Evolutionary conservation across 768 basidiomycete species (phyloP).

Genomic region (Russula earlei): DNA sequence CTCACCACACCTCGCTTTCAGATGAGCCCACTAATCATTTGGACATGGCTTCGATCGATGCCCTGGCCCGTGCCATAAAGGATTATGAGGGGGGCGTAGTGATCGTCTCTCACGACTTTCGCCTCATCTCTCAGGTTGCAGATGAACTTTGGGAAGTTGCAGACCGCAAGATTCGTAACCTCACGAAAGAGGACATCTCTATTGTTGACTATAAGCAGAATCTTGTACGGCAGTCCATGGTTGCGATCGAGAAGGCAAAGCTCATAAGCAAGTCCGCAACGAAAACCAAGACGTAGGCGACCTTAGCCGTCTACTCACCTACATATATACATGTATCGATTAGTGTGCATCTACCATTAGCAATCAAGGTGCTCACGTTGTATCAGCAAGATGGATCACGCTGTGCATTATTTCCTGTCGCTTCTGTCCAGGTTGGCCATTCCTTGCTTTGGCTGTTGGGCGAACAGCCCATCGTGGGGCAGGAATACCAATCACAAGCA

Average conservation of each 20-base stretch:
- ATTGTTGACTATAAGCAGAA: conserved; percentile 92
- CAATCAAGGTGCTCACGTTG: not conserved
- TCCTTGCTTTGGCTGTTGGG: not conserved
- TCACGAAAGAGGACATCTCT: conserved; percentile 83
- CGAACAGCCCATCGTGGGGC: not conserved
- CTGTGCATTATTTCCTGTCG: no score
- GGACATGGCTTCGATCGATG: conserved; percentile 98
- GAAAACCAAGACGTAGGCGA: conserved; percentile 53
- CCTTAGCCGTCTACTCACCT: not conserved
- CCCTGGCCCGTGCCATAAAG: conserved; percentile 90
- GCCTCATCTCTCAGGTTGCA: conserved; percentile 94
- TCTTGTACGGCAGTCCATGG: conserved; percentile 71
- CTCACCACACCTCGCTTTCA: conserved; percentile 20
- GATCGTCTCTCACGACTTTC: conserved; percentile 99
- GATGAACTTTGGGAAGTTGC: conserved; percentile 99
- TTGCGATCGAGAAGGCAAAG: conserved; percentile 87
- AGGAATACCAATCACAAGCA: not conserved
- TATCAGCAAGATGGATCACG: not conserved
- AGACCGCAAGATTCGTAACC: conserved; percentile 83
- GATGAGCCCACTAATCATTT: conserved; percentile 97
- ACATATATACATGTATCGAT: conserved; percentile 5
- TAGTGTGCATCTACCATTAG: conserved; percentile 1
- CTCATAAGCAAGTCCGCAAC: conserved; percentile 77
- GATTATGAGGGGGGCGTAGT: conserved; percentile 97
- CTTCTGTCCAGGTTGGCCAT: not conserved